Conservation (phyloP, 495 filamentous ascomycete species). For the Xylaria longipes region DNA sequence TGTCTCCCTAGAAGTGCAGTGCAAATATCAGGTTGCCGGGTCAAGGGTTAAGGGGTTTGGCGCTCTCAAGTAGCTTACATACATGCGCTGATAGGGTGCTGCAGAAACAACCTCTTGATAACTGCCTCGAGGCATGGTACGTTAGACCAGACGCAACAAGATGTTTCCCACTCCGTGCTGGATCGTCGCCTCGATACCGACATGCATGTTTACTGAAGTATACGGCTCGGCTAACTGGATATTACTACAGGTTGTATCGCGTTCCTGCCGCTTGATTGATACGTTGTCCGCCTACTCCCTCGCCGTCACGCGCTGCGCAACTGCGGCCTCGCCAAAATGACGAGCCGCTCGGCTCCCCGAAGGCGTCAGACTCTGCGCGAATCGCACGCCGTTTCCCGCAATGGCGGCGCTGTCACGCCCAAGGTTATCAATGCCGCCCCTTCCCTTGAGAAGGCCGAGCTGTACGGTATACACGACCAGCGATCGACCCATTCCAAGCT, state of each 20-base stretch:
- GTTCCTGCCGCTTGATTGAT: background rate
- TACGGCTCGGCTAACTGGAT: background rate
- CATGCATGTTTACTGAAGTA: background rate
- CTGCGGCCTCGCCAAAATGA: conserved; percentile 30
- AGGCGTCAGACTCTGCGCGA: conserved; percentile 44
- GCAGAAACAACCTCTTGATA: background rate
- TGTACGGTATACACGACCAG: conserved; percentile 63
- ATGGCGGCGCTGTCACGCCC: conserved; percentile 35
- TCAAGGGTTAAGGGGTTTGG: background rate
- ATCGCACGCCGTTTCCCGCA: conserved; percentile 41
- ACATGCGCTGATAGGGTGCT: conserved; percentile 18
- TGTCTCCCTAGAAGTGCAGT: conserved; percentile 1
- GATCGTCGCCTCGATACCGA: background rate
- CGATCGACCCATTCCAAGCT: conserved; percentile 59
- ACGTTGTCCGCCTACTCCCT: background rate
- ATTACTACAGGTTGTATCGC: background rate
- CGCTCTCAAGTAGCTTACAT: background rate
- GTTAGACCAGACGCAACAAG: background rate
- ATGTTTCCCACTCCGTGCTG: background rate
- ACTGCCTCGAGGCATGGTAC: conserved; percentile 9
- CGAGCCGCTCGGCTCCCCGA: conserved; percentile 42
- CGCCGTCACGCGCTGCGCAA: conserved; percentile 14
- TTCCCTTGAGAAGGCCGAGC: conserved; percentile 61
- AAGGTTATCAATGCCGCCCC: conserved; percentile 61
- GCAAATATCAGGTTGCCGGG: background rate